phyloP scores from a whole-genome alignment of 306 rosid species.

The Vigna reflexopilosa region DNA sequence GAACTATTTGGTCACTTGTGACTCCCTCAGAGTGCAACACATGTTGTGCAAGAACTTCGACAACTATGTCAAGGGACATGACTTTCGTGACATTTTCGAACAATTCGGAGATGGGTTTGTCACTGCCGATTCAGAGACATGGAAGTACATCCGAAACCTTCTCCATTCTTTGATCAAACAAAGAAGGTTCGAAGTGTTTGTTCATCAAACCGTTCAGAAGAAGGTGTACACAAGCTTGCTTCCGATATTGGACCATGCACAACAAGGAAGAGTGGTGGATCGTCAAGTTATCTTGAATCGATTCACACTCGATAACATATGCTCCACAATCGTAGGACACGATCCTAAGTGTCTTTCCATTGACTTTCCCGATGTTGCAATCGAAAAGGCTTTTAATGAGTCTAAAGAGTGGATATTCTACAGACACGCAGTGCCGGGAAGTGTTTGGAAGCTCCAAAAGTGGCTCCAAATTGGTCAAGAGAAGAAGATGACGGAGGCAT shows the following conservation, averaged over 20 bases:
- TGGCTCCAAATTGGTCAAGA: slow-evolving; percentile 42
- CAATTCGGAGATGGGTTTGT: slow-evolving; percentile 54
- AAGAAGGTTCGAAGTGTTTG: slow-evolving; percentile 5
- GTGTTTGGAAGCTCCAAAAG: no score
- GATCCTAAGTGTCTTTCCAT: no score
- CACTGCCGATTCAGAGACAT: slow-evolving; percentile 41
- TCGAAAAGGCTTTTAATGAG: neutral
- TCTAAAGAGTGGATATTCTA: slow-evolving; percentile 39
- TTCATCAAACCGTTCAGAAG: slow-evolving; percentile 24
- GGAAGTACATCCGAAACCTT: slow-evolving; percentile 39
- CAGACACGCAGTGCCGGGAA: slow-evolving; percentile 40
- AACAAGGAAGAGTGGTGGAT: slow-evolving; percentile 38
- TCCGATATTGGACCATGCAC: slow-evolving; percentile 31
- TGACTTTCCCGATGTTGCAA: no score
- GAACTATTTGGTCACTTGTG: slow-evolving; percentile 35
- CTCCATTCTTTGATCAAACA: slow-evolving; percentile 32
- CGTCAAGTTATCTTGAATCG: slow-evolving; percentile 50
- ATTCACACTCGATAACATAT: neutral
- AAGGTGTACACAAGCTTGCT: slow-evolving; percentile 39
- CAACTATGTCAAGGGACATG: neutral
- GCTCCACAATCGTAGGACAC: no score
- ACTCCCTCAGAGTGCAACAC: slow-evolving; percentile 43
- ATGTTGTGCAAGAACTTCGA: slow-evolving; percentile 20
- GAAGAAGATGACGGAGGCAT: slow-evolving; percentile 41
- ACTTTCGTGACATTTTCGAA: neutral